Evolutionary conservation across 108 stramenopile genomes (phyloP).

Genomic region (Skeletonema tropicum): DNA sequence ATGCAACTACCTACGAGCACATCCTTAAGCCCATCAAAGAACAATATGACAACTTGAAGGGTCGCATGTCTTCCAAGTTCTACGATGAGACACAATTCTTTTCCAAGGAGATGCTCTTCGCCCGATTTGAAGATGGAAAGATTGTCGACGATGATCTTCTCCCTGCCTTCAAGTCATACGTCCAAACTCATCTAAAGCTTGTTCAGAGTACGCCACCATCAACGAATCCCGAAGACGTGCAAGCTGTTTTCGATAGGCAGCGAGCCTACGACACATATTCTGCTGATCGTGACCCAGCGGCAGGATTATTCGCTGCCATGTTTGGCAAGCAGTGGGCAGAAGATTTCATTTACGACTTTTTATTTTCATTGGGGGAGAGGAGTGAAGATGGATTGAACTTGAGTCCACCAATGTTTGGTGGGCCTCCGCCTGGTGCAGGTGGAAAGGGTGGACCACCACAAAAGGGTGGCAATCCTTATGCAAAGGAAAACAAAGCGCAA

Average conservation of each 20-base stretch:
- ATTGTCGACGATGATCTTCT: constrained; percentile 72
- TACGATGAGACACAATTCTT: constrained; percentile 96
- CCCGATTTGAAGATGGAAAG: constrained; percentile 83
- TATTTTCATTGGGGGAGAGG: constrained; percentile 84
- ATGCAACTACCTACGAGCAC: constrained; percentile 69
- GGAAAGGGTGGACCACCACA: constrained; percentile 7
- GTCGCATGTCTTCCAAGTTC: constrained; percentile 89
- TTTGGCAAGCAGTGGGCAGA: constrained; percentile 94
- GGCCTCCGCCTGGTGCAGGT: constrained; percentile 17
- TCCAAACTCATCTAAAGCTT: constrained; percentile 70
- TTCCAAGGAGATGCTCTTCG: constrained; percentile 93
- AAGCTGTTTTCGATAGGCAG: constrained; percentile 71
- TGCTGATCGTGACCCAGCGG: constrained; percentile 93
- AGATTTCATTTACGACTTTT: constrained; percentile 88
- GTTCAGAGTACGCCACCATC: constrained; percentile 42
- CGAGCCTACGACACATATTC: constrained; percentile 93
- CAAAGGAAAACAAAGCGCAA: background rate
- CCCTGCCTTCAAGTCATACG: constrained; percentile 89
- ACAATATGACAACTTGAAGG: constrained; percentile 84
- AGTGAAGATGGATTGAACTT: constrained; percentile 42
- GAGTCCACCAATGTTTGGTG: constrained; percentile 44
- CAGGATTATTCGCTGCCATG: constrained; percentile 92
- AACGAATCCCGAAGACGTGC: constrained; percentile 15
- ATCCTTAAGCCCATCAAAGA: constrained; percentile 84
- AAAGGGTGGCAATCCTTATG: constrained; percentile 9